phyloP scores from a whole-genome alignment of 352 stramenopile genomes.

The Thraustotheca clavata region DNA sequence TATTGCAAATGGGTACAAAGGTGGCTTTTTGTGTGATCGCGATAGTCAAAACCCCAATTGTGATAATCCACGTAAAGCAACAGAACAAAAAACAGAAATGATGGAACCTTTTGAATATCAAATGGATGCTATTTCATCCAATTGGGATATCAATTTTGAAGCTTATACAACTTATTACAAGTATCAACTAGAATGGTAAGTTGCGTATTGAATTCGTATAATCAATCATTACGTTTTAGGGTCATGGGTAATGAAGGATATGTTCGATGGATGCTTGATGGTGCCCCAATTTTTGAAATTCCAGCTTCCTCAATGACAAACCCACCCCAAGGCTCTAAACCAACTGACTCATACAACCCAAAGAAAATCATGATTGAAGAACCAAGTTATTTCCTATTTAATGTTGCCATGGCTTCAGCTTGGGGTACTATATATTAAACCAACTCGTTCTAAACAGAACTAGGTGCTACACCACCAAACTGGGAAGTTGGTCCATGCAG shows the following conservation, averaged over 20 bases:
- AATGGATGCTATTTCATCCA: constrained; percentile 65
- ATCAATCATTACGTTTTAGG: constrained; percentile 4
- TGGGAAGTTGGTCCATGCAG: constrained; percentile 37
- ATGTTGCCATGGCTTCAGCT: constrained; percentile 84
- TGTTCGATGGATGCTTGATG: constrained; percentile 54
- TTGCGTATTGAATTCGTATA: neutral
- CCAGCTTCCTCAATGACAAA: constrained; percentile 43
- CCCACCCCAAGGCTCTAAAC: constrained; percentile 33
- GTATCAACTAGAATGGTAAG: constrained; percentile 59
- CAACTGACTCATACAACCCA: constrained; percentile 37
- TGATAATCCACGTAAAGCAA: constrained; percentile 32
- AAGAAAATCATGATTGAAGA: constrained; percentile 67
- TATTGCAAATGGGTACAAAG: constrained; percentile 54
- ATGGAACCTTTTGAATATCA: constrained; percentile 61
- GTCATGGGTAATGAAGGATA: constrained; percentile 55
- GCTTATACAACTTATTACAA: constrained; percentile 50
- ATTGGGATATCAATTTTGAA: constrained; percentile 53
- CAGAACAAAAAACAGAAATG: constrained; percentile 40
- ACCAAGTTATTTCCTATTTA: constrained; percentile 92
- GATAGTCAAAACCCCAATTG: constrained; percentile 51
- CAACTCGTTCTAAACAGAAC: constrained; percentile 28
- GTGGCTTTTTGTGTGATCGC: constrained; percentile 49
- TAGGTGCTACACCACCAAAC: constrained; percentile 39
- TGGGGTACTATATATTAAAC: constrained; percentile 52
- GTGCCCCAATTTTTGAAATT: constrained; percentile 61